These are phyloP conservation scores for Claviceps pazoutovae DNA, from an alignment of 2,329 filamentous ascomycete genomes.

Conservation along the genomic window DNA sequence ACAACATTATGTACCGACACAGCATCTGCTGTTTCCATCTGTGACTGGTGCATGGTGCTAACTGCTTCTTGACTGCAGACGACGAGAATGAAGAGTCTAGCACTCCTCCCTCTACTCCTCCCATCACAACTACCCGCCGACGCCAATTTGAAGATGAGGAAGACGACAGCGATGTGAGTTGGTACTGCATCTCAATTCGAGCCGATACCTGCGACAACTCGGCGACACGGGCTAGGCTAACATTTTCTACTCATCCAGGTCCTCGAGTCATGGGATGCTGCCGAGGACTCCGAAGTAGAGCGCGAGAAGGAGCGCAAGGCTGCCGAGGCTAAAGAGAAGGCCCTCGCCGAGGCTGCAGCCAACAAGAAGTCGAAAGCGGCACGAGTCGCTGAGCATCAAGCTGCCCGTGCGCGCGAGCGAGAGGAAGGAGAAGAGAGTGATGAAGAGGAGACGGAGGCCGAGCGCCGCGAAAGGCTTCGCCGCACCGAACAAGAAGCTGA, in stretches of 20 bases:
- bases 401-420: constrained; percentile 39
- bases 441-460: constrained; percentile 61
- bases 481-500: constrained; percentile 77
- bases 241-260: constrained; percentile 39
- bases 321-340: constrained; percentile 74
- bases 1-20: constrained; percentile 1
- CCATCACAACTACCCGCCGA: constrained; percentile 26
- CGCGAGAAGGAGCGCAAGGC: constrained; percentile 88
- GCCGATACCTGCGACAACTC: no score
- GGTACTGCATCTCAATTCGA: background rate
- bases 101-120: constrained; percentile 23
- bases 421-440: constrained; percentile 41
- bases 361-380: constrained; percentile 82
- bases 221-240: background rate
- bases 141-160: constrained; percentile 84
- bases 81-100: constrained; percentile 27
- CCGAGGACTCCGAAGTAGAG: constrained; percentile 92
- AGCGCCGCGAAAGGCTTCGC: constrained; percentile 59
- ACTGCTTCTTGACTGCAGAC: constrained; percentile 16
- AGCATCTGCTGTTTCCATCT: background rate
- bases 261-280: constrained; percentile 91
- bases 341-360: constrained; percentile 73
- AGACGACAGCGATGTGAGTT: constrained; percentile 63
- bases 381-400: constrained; percentile 68
- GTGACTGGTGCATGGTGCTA: constrained; percentile 8